Conservation (phyloP, 1,139 yeast genomes). For the Debaryomyces coudertii region DNA sequence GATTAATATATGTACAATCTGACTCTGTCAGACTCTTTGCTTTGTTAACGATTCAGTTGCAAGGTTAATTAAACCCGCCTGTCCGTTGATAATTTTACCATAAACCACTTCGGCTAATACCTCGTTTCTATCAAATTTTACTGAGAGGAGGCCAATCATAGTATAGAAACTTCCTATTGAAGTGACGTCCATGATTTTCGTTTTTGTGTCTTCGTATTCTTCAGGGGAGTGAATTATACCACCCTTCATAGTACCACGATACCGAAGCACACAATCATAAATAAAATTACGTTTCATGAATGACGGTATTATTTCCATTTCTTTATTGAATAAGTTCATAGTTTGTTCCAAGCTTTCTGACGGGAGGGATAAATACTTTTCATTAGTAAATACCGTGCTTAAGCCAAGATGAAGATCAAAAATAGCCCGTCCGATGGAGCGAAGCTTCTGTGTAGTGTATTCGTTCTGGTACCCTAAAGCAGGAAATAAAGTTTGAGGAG, state of each 20-base stretch:
- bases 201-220: constrained; percentile 15
- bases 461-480: not conserved
- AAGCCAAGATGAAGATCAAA: constrained; percentile 21
- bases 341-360: constrained; percentile 29
- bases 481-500: constrained; percentile 5
- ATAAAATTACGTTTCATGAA: constrained; percentile 40
- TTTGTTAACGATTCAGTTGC: constrained; percentile 17
- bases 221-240: constrained; percentile 19
- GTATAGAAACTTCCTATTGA: constrained; percentile 44
- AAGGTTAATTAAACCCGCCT: constrained; percentile 27
- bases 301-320: constrained; percentile 26
- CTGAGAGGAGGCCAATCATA: constrained; percentile 39
- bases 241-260: constrained; percentile 30
- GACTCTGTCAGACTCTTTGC: constrained; percentile 1
- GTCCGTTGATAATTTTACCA: constrained; percentile 35
- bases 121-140: constrained; percentile 30
- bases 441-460: constrained; percentile 22
- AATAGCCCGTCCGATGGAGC: constrained; percentile 25
- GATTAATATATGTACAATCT: not conserved
- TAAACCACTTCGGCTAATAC: constrained; percentile 31
- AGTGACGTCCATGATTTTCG: constrained; percentile 28
- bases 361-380: constrained; percentile 14
- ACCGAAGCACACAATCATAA: constrained; percentile 33
- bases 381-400: constrained; percentile 13
- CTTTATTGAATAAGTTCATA: constrained; percentile 24